Evolutionary conservation across 2,329 filamentous ascomycete genomes (phyloP), one percentile per base, ranked within the genome.

Genomic region (Exophiala sp.): DNA sequence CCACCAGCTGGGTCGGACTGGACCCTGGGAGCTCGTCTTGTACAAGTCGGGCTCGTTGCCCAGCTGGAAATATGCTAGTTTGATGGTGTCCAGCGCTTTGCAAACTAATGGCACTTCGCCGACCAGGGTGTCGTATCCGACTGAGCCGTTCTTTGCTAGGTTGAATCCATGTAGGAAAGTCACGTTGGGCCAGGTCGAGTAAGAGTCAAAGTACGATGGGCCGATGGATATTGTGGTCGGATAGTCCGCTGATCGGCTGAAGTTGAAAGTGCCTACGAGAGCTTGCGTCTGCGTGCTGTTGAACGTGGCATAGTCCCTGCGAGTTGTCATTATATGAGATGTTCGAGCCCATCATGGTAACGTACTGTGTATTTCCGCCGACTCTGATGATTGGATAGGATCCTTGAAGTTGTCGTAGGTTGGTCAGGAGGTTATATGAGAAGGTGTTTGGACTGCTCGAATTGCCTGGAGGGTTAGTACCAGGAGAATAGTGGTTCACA

Each of bases 21-120:
- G 69, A 0, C 78, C 76, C 58, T 81, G 78, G 2, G 75, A 66
- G 16, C 76, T 78, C 1, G 75, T 78, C 14, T 77, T 75, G 66
- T 71, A 86, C 6, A 85, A 67, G 65, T 86, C 82, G 0, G 82
- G 81, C 65, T 86, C 83, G 62, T 86, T 86, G 36, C 84, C 83
- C 59, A 85, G 80, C 63, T 84, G 81, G 80, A 80, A 86, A 57
- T 72, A 70, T 21, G 80, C 74, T 5, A 85, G 68, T 49, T 75
- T 80, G 5, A 75, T 76, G 6, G 33, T 48, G 9, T 68, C 69
- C 0, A 86, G 68, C 3, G 81, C 78, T 60, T 78, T 77, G 68
- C 83, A 86, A 1, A 76, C 82, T 38, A 83, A 66, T 0, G 79
- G 74, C 0, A 81, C 79, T 0, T 81, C 83, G 7, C 77, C 74